A percentile compares a stretch with the other conserved stretches of the same genome.
These are phyloP conservation scores for Aphanomyces astaci DNA, from an alignment of 352 stramenopile genomes.

Conservation along the genomic window DNA sequence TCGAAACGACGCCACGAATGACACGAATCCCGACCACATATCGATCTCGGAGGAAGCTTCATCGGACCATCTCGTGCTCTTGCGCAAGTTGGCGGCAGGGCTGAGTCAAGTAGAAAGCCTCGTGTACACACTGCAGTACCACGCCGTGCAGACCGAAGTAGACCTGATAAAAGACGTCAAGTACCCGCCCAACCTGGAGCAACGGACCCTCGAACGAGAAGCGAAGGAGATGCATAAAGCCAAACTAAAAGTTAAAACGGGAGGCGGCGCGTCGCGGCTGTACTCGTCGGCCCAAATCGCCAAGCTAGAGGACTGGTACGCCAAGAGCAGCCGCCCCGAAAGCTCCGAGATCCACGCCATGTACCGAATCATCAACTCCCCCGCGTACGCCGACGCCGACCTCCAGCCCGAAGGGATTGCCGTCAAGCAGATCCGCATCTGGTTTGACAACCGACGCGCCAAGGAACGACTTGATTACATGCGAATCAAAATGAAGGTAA, in stretches of 20 bases:
- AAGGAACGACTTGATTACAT: constrained; percentile 85
- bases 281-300: constrained; percentile 84
- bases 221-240: constrained; percentile 24
- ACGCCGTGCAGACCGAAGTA: constrained; percentile 73
- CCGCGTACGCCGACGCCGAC: constrained; percentile 72
- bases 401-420: constrained; percentile 79
- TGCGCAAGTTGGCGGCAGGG: constrained; percentile 48
- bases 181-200: constrained; percentile 38
- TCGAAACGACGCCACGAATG: too few relatives aligned
- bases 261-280: constrained; percentile 54
- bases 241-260: constrained; percentile 54
- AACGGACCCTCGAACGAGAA: constrained; percentile 33
- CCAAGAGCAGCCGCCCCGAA: constrained; percentile 70
- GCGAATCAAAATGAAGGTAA: constrained; percentile 78
- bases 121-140: constrained; percentile 69
- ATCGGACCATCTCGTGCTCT: constrained; percentile 31
- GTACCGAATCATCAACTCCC: constrained; percentile 84
- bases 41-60: constrained; percentile 27
- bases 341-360: constrained; percentile 83
- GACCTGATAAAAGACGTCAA: constrained; percentile 76
- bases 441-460: constrained; percentile 80
- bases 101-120: constrained; percentile 62
- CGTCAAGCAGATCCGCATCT: constrained; percentile 83
- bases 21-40: constrained; percentile 1
- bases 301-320: constrained; percentile 85